phyloP scores from a whole-genome alignment of 2,329 filamentous ascomycete genomes.

The Stachybotrys echinatus region DNA sequence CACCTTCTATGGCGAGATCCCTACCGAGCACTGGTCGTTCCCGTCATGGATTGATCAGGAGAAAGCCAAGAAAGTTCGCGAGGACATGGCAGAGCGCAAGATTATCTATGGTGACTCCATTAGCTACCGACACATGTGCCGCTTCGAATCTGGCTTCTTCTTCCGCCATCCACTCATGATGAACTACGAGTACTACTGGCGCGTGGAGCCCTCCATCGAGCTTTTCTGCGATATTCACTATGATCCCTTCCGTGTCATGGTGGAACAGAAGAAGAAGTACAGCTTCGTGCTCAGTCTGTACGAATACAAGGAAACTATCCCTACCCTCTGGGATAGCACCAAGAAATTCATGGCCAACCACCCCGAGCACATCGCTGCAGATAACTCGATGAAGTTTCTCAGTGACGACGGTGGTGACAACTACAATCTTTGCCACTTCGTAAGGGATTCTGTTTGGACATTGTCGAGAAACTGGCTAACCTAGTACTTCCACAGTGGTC shows the following conservation, averaged over 20 bases:
- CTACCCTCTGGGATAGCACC: slow-evolving; percentile 89
- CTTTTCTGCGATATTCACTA: slow-evolving; percentile 94
- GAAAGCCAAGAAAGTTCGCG: slow-evolving; percentile 80
- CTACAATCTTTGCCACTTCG: slow-evolving; percentile 97
- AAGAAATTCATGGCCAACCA: slow-evolving; percentile 91
- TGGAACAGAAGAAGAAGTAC: slow-evolving; percentile 96
- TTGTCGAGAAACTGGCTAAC: slow-evolving; percentile 3
- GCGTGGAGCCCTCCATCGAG: slow-evolving; percentile 94
- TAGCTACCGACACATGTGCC: slow-evolving; percentile 99
- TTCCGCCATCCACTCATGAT: slow-evolving; percentile 91
- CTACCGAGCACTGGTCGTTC: slow-evolving; percentile 94
- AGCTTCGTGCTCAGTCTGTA: slow-evolving; percentile 93
- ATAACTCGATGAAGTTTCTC: slow-evolving; percentile 86
- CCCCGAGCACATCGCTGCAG: slow-evolving; percentile 79
- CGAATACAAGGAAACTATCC: slow-evolving; percentile 95
- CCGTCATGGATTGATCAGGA: slow-evolving; percentile 94
- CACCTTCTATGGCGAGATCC: slow-evolving; percentile 85
- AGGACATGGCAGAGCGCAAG: slow-evolving; percentile 90
- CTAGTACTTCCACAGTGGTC: slow-evolving; percentile 71
- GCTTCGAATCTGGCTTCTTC: slow-evolving; percentile 98
- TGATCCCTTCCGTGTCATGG: slow-evolving; percentile 95
- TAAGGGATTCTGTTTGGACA: slow-evolving; percentile 36
- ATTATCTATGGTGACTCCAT: slow-evolving; percentile 98
- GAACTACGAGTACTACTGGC: slow-evolving; percentile 99
- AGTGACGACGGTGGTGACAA: slow-evolving; percentile 86